Base-by-base conservation (phyloP, 768 basidiomycete genomes). In the Kwoniella shandongensis region DNA sequence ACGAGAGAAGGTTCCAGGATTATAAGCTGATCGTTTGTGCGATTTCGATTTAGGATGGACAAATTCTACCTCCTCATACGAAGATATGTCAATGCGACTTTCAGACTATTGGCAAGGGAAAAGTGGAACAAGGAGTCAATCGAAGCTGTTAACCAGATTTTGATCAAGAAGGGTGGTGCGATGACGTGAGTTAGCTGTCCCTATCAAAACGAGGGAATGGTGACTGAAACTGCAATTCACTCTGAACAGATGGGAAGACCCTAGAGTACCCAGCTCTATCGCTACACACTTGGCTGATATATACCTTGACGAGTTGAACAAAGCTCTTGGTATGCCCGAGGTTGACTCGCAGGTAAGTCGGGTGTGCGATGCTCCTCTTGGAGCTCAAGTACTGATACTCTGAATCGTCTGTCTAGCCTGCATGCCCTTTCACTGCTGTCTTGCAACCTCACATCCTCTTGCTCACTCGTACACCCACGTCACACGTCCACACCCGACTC, bases 1-100 rank as follows among this genome's bases (percentile, higher is more conserved):
- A n/a, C n/a, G n/a, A n/a, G n/a, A n/a, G n/a, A n/a, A n/a, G n/a
- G n/a, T n/a, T n/a, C n/a, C n/a, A n/a, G 12, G 18, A 44, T 18
- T 7, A 18, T 17, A 32, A 26, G 36, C 29, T 29, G 20, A 47
- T 32, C 47, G 27, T 26, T 35, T 20, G 32, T 6, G n/a, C n/a
- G n/a, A n/a, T n/a, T 32, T 11, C 22, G 26, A 11, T 25, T 11
- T 68, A 96, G 93, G 65, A 85, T 97, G 75, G 94, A 99, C 81
- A 99, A 99, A 76, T 98, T 89, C 76, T 93, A 94, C 74, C 86
- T 97, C 85, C 86, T 99, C 44, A 85, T 97, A 57, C 83, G 94
- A 57, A 83, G 87, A 62, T 97, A 91, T 70, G 81, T 89, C 51
- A 88, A 92, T 67, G 89, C 87, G 1, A 83, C 87, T 1, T 93